Base-by-base conservation (phyloP, 202 grass and related monocot genomes). In the Panicum hallii region DNA sequence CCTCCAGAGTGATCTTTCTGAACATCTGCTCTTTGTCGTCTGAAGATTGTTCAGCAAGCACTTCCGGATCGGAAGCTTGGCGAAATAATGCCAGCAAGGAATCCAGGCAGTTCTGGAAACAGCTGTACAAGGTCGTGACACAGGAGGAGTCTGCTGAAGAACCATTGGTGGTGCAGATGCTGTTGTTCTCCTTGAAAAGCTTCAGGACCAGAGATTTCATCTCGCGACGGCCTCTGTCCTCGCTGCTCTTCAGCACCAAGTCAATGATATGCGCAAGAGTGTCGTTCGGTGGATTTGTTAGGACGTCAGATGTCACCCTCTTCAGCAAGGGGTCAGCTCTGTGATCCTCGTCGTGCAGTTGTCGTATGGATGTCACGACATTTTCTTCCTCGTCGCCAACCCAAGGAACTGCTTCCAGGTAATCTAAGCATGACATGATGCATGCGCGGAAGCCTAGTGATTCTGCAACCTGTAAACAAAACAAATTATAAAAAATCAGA, bases 321-420 rank as follows among this genome's bases (percentile, higher is more conserved):
- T 78, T 97, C 14, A 94, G 63, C 78, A 97, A 68, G 53, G 91
- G 83, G 54, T 70, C 87, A 48, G 83, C 49, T 38, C 76, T 77
- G 23, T 88, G 86, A 57, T 81, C 79, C 55, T 87, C 80, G 0
- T 34, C 26, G n/a, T 91, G 85, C 13, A 97, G 88, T 79, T 89
- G 89, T 5, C 67, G 79, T 63, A 97, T 81, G 48, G 76, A 92
- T 22, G 87, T 88, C 67, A 97, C 84, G 0, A 94, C 87, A 3
- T 87, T 85, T 74, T 92, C 94, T 87, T 94, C 92, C 84, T 97
- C 94, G 3, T 97, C 91, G 12, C 87, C 89, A 0, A 87, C 84
- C 94, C 91, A 97, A 67, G 94, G 91, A 36, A 91, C 85, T 1
- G 84, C 82, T 84, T 97, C 94, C 36, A 94, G 63, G 74, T 90